Evolutionary conservation across 192 early-diverging fungal species (phyloP).

Genomic region (Podila epigama): DNA sequence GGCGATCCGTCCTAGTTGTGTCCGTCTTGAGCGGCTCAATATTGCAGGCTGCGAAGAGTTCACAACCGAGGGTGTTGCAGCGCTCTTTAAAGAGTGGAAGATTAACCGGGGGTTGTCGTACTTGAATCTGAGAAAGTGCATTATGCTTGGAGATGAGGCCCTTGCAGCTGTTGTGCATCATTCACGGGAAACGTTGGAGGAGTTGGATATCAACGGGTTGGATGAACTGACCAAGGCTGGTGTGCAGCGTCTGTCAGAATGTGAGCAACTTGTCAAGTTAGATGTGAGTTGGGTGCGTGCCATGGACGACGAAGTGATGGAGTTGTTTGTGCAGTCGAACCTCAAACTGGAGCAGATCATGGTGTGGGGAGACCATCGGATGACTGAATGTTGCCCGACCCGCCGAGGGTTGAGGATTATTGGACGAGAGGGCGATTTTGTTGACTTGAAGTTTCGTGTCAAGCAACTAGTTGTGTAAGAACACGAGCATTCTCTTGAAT

Average conservation of each 20-base stretch:
- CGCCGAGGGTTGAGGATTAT: constrained; percentile 59
- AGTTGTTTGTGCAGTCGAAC: constrained; percentile 59
- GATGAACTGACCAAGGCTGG: constrained; percentile 68
- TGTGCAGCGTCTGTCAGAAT: constrained; percentile 43
- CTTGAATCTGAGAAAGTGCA: constrained; percentile 70
- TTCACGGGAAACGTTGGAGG: constrained; percentile 61
- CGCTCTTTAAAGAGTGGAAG: constrained; percentile 54
- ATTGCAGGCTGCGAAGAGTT: constrained; percentile 69
- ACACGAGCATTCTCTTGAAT: neutral
- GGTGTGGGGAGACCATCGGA: constrained; percentile 79
- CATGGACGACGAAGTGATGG: constrained; percentile 74
- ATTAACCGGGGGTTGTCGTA: constrained; percentile 52
- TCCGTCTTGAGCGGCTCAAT: constrained; percentile 64
- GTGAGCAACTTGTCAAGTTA: constrained; percentile 59
- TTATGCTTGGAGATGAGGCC: constrained; percentile 67
- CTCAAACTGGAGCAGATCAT: constrained; percentile 57
- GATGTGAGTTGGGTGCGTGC: constrained; percentile 82
- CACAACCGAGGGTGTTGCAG: constrained; percentile 61
- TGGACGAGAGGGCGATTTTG: constrained; percentile 66
- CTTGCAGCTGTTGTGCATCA: constrained; percentile 64
- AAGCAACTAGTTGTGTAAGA: no score
- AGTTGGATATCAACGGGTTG: constrained; percentile 74
- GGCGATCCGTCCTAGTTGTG: constrained; percentile 65
- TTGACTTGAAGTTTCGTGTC: no score
- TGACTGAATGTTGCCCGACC: constrained; percentile 60